These are phyloP conservation scores for Ceratobasidium sp. DNA, from an alignment of 1,284 basidiomycete species.

Conservation along the genomic window DNA sequence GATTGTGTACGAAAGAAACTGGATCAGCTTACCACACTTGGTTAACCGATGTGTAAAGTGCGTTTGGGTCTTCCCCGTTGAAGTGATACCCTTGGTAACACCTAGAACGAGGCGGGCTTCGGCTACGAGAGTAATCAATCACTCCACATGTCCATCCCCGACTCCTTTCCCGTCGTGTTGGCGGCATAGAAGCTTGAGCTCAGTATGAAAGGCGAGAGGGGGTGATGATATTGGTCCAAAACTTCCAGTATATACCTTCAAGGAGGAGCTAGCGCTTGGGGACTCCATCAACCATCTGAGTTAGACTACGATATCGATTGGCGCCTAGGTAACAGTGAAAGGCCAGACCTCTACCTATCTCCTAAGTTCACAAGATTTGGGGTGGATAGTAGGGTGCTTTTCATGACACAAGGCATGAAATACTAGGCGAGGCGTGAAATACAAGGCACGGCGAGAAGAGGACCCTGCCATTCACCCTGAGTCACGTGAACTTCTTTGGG, in stretches of 20 bases:
- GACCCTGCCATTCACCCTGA: no score
- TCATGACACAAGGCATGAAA: no score
- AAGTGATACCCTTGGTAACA: not conserved
- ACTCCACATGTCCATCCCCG: no score
- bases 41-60: constrained; percentile 21
- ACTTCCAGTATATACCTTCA: not conserved
- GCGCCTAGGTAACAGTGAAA: not conserved
- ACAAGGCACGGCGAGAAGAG: no score
- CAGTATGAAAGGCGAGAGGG: not conserved
- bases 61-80: constrained; percentile 25
- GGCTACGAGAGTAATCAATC: no score
- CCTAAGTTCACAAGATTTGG: no score
- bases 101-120: not conserved
- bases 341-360: no score
- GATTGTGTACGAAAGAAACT: not conserved
- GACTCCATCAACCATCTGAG: not conserved
- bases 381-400: no score
- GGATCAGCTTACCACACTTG: constrained; percentile 24
- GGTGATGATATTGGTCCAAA: not conserved
- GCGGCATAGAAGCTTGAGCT: not conserved
- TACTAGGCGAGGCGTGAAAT: no score
- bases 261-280: not conserved
- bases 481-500: no score
- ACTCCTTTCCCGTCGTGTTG: no score
- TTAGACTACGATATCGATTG: not conserved